Evolutionary conservation across 208 protist species (phyloP).

Genomic region (Wallacemonas sp.): DNA sequence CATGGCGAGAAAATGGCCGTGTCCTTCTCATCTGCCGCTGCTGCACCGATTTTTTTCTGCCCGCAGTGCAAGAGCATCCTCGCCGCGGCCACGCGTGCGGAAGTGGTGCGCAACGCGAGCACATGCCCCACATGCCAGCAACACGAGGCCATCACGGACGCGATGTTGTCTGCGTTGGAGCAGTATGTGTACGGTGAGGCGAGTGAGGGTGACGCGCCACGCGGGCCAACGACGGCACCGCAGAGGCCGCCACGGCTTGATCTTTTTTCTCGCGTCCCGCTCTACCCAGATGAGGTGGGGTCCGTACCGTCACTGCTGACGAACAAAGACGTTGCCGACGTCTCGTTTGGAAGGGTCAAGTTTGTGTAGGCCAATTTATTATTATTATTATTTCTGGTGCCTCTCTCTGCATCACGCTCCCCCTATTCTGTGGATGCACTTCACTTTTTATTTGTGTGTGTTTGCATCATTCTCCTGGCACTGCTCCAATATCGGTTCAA

Average conservation of each 20-base stretch:
- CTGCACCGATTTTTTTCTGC: constrained; percentile 54
- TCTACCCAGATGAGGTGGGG: too few relatives aligned
- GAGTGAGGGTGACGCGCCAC: neutral
- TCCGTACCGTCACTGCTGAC: constrained; percentile 23
- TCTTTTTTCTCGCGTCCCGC: neutral
- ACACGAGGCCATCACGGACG: constrained; percentile 34
- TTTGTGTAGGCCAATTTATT: neutral
- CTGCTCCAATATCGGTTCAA: too few relatives aligned
- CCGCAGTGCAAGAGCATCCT: constrained; percentile 48
- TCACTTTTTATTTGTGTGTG: too few relatives aligned
- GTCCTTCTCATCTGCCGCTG: neutral
- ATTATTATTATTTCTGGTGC: constrained; percentile 3
- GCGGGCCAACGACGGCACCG: neutral
- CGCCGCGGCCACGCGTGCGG: neutral
- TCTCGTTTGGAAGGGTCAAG: constrained; percentile 32
- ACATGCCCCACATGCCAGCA: constrained; percentile 39
- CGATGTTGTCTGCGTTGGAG: constrained; percentile 50
- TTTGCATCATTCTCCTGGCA: too few relatives aligned
- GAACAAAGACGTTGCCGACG: constrained; percentile 34
- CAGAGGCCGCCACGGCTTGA: neutral
- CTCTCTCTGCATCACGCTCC: too few relatives aligned
- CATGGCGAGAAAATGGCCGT: constrained; percentile 24
- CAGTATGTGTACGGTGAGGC: constrained; percentile 30
- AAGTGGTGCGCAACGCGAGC: constrained; percentile 15
- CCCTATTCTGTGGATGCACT: too few relatives aligned